Evolutionary conservation across 179 eudicot genomes (phyloP).

Genomic region (Beta corolliflora): DNA sequence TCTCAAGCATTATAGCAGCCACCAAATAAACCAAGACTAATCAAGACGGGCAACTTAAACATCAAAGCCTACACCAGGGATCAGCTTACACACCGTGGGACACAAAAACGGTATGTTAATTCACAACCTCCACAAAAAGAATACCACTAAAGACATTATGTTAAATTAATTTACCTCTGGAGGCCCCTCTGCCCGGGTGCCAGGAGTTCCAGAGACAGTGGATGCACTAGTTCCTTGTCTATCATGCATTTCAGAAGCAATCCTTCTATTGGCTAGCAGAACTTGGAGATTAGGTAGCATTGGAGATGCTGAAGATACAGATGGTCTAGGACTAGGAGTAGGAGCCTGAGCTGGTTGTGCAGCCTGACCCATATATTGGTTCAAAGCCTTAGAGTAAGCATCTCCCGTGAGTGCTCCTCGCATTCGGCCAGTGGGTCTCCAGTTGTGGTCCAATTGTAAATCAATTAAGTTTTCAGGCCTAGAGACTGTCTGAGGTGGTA

Average conservation of each 20-base stretch:
- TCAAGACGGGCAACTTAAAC: neutral
- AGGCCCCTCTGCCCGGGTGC: conserved; percentile 8
- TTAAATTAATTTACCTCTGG: conserved; percentile 16
- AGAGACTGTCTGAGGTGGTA: conserved; percentile 31
- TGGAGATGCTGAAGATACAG: conserved; percentile 16
- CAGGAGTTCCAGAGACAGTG: neutral
- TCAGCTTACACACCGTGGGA: neutral
- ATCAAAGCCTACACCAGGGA: neutral
- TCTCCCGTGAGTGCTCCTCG: conserved; percentile 78
- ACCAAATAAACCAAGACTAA: neutral
- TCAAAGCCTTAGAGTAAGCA: conserved; percentile 71
- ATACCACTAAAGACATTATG: neutral
- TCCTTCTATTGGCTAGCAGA: conserved; percentile 29
- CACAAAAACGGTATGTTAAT: neutral
- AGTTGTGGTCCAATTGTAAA: conserved; percentile 43
- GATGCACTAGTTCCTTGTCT: conserved; percentile 2
- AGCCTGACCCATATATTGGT: conserved; percentile 55
- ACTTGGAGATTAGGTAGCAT: conserved; percentile 1
- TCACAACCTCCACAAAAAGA: neutral
- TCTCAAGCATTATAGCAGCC: neutral
- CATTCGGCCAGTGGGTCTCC: conserved; percentile 84
- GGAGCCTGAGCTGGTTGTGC: conserved; percentile 53
- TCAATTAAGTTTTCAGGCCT: conserved; percentile 41
- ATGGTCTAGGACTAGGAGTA: conserved; percentile 44
- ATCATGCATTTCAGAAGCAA: conserved; percentile 22